Evolutionary conservation across 345 rosid species (phyloP), one percentile per base, ranked within the genome.

Genomic region (Euphorbia pulcherrima): DNA sequence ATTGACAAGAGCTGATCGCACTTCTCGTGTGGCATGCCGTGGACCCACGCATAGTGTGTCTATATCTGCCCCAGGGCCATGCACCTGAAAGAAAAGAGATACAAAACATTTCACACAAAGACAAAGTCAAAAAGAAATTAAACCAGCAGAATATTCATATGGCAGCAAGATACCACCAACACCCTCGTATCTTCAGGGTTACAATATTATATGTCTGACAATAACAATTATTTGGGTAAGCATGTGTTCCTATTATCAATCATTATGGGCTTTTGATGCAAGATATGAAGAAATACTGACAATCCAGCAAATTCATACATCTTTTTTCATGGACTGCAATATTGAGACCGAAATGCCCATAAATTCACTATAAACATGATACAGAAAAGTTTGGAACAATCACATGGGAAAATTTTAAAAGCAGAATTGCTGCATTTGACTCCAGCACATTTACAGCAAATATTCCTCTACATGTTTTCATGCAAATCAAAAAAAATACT

Each of bases 1-100:
- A 67, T 58, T 68, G 44, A 47, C 37, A 74, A 80, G 79, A 80
- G 71, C 64, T 72, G 72, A 77, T 75, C 87, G 72, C 79, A 91
- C 99, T 79, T 94, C 97, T 84, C 99, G 76, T 44, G 95, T 82
- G 60, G 97, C 99, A 74, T 91, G 86, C 70, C 90, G 85, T 48
- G 99, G 99, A 71, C 97, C 99, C 66, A 91, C 97, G 48, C 96
- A 94, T 46, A 94, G 89, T 0, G 96, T 94, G 81, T 94, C 97
- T 68, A 94, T 86, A 83, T 94, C 99, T 18, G 97, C 97, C 53
- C 99, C 99, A 69, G 97, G 99, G 66, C 99, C 90, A 76, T 94
- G 96, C 77, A 94, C 99, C 99, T 94, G 74, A 56, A 62, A 74
- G 37, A 64, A 51, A 51, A 48, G 63, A 63, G 9, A 41, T 44